phyloP scores from a whole-genome alignment of 768 basidiomycete species.

The Panaeolus cyanescens region DNA sequence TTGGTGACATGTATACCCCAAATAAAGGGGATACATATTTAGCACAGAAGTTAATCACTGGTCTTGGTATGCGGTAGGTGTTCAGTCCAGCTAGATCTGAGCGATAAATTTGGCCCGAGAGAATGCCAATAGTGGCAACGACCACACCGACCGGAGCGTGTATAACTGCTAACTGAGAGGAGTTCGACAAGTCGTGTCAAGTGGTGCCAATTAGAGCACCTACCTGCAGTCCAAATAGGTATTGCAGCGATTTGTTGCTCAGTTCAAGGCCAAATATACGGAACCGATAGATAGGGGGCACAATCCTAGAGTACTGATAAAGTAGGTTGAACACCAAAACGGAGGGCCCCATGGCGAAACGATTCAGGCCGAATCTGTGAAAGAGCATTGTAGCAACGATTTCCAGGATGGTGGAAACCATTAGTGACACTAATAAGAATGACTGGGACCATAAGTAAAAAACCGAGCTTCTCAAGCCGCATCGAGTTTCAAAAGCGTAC shows the following conservation, averaged over 20 bases:
- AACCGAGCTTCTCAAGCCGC: constrained; percentile 2
- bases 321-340: constrained; percentile 76
- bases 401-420: constrained; percentile 69
- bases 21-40: constrained; percentile 66
- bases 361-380: constrained; percentile 68
- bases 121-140: constrained; percentile 62
- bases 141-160: constrained; percentile 67
- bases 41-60: constrained; percentile 54
- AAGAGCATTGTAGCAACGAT: constrained; percentile 67
- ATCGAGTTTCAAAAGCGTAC: constrained; percentile 43
- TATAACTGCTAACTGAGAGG: constrained; percentile 63
- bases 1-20: constrained; percentile 61
- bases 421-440: constrained; percentile 66
- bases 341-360: constrained; percentile 77
- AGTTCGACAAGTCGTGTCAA: neutral
- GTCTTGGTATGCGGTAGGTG: constrained; percentile 71
- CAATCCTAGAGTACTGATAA: constrained; percentile 80
- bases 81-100: constrained; percentile 82
- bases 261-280: constrained; percentile 73
- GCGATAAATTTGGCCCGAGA: constrained; percentile 79
- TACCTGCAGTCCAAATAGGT: constrained; percentile 75
- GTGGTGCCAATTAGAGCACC: constrained; percentile 15
- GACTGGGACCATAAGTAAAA: constrained; percentile 50
- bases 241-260: constrained; percentile 76
- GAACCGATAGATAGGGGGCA: constrained; percentile 77